These are phyloP conservation scores for Calvatia gigantea DNA, from an alignment of 768 basidiomycete genomes.

Conservation along the genomic window DNA sequence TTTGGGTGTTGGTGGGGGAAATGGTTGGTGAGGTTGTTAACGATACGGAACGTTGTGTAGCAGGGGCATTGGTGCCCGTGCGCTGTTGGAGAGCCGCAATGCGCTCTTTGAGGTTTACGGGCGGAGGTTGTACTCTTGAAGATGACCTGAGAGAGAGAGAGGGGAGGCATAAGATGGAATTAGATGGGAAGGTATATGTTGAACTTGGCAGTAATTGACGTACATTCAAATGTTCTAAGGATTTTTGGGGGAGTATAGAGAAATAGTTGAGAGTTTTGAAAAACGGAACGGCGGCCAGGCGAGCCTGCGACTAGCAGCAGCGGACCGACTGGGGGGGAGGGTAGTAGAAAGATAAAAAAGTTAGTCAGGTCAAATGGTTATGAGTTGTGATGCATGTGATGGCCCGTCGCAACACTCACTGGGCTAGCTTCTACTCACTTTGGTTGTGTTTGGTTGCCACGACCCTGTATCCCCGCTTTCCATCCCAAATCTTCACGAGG, in stretches of 20 bases:
- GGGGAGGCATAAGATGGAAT: not conserved
- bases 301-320: slow-evolving; percentile 4
- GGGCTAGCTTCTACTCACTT: not conserved
- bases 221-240: slow-evolving; percentile 6
- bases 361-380: not conserved
- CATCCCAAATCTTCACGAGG: not conserved
- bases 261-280: not conserved
- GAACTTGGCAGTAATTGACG: not conserved
- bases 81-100: slow-evolving; percentile 80
- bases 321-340: not conserved
- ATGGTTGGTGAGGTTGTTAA: slow-evolving; percentile 22
- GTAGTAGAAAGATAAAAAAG: not conserved
- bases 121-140: slow-evolving; percentile 28
- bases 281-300: slow-evolving; percentile 1
- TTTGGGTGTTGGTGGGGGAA: slow-evolving; percentile 12
- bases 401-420: too few relatives aligned
- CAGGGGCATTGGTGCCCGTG: slow-evolving; percentile 24
- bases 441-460: slow-evolving; percentile 2
- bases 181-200: not conserved
- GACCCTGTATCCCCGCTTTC: not conserved
- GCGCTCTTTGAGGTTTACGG: slow-evolving; percentile 71
- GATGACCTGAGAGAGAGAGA: slow-evolving; percentile 24
- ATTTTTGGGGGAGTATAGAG: not conserved
- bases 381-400: not conserved
- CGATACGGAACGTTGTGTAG: slow-evolving; percentile 26